Evolutionary conservation across 1,139 yeast species (phyloP), one percentile per base, ranked within the genome.

Genomic region (Debaryomyces nepalensis): DNA sequence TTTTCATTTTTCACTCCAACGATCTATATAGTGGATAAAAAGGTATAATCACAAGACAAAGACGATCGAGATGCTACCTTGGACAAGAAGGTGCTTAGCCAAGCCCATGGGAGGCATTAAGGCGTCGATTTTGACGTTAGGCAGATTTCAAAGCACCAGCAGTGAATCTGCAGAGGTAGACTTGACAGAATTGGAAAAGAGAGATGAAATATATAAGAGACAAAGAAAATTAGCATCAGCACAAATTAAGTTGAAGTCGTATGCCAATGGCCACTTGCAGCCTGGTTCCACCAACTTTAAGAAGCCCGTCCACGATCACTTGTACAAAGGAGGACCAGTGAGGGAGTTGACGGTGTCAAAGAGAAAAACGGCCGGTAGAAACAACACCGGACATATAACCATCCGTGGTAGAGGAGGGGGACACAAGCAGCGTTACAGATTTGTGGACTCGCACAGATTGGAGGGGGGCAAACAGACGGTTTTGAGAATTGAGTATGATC

Each of bases 401-500:
- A 85, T 89, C 33, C 82, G 99, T 61, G 97, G 95, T 62, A 82
- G 95, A 64, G 99, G 99, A 63, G 99, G 99, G 57, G 99, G 98
- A 35, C 95, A 88, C 63, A 89, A 87, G 64, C 84, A 90, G 59
- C 81, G 99, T 65, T 79, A 87, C 33, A 80, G 99, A 57, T 64
- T 87, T 37, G 77, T 93, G 21, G 99, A 93, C 64, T 84, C 84
- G 58, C 73, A 74, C 55, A 79, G 99, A 57, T 59, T 64, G 35
- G 76, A 63, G 3, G 66, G 82, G 1, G 99, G 98, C 18, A 77
- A 76, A 41, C 95, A 89, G 54, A 77, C 80, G 16, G 98, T 93
- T 16, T 70, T 84, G 45, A 77, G 99, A 59, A 88, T 93, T 46
- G 99, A 93, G 66, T 89, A 90, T 61, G 99, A 93, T 66, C 99